Conservation (phyloP, 257 asterid species). For the Nicotiana noctiflora region DNA sequence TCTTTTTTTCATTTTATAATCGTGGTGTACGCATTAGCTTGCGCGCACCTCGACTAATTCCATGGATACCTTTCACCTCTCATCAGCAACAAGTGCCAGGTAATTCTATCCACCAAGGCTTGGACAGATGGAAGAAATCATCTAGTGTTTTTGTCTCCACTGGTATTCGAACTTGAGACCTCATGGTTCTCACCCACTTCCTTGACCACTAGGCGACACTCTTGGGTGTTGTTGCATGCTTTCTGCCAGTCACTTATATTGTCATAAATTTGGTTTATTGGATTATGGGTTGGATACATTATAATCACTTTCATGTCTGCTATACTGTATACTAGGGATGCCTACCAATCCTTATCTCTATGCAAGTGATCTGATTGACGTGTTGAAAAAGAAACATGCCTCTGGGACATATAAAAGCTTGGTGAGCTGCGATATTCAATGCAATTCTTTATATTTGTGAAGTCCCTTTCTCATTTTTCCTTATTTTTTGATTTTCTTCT, state of each 20-base stretch:
- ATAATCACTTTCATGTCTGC: background rate
- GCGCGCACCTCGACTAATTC: too few relatives aligned
- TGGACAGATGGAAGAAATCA: too few relatives aligned
- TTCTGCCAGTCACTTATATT: background rate
- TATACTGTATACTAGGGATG: conserved; percentile 53
- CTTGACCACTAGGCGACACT: too few relatives aligned
- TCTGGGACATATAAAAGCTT: conserved; percentile 79
- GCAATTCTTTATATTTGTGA: background rate
- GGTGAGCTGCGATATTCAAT: conserved; percentile 35
- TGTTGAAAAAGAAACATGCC: conserved; percentile 66
- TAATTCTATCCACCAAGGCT: too few relatives aligned
- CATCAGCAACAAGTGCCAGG: too few relatives aligned
- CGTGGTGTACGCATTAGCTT: too few relatives aligned
- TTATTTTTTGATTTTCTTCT: conserved; percentile 5
- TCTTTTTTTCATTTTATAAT: background rate
- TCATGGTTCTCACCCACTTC: too few relatives aligned
- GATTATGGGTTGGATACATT: background rate
- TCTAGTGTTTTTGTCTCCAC: too few relatives aligned
- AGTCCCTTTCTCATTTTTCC: background rate
- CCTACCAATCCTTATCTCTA: conserved; percentile 66
- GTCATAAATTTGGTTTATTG: conserved; percentile 1
- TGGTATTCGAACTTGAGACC: too few relatives aligned
- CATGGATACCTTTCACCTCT: too few relatives aligned
- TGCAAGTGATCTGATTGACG: conserved; percentile 53
- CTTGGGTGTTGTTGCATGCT: background rate